phyloP scores from a whole-genome alignment of 805 yeast species.

The Lachancea meyersii region DNA sequence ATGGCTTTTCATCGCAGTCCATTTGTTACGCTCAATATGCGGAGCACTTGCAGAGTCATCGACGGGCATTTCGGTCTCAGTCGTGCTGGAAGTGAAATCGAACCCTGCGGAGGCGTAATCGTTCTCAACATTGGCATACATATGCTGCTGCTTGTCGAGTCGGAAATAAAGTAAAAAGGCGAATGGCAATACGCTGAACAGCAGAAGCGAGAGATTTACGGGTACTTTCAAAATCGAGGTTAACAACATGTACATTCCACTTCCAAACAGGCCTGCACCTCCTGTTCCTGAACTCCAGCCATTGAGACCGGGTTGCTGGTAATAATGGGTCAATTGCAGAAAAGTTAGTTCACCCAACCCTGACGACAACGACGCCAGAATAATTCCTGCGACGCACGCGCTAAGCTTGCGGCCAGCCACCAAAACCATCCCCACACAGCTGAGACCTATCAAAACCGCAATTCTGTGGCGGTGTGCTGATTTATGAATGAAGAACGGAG shows the following conservation, averaged over 20 bases:
- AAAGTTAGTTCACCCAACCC: slow-evolving; percentile 92
- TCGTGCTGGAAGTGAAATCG: too few relatives aligned
- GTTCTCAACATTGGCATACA: slow-evolving; percentile 9
- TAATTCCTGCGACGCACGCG: slow-evolving; percentile 57
- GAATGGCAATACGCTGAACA: slow-evolving; percentile 52
- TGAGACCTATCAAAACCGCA: slow-evolving; percentile 46
- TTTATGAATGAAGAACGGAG: slow-evolving; percentile 74
- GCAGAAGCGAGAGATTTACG: slow-evolving; percentile 47
- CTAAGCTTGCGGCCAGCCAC: slow-evolving; percentile 38
- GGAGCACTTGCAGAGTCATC: slow-evolving; percentile 6
- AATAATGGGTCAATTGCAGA: slow-evolving; percentile 77
- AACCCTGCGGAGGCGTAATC: too few relatives aligned
- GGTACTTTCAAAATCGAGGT: slow-evolving; percentile 62
- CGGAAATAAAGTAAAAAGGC: slow-evolving; percentile 41
- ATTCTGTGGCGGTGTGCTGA: slow-evolving; percentile 57
- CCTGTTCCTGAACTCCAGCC: slow-evolving; percentile 97
- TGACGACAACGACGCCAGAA: slow-evolving; percentile 73
- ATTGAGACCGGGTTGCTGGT: slow-evolving; percentile 52
- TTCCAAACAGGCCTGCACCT: slow-evolving; percentile 86
- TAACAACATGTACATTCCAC: slow-evolving; percentile 60
- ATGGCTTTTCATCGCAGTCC: slow-evolving; percentile 14
- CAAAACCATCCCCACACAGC: slow-evolving; percentile 67
- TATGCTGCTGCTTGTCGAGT: slow-evolving; percentile 16
- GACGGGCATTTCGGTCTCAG: slow-evolving; percentile 4
- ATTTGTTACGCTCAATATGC: background rate